Base-by-base conservation (phyloP, 495 filamentous ascomycete genomes). In the Penicillium herquei region DNA sequence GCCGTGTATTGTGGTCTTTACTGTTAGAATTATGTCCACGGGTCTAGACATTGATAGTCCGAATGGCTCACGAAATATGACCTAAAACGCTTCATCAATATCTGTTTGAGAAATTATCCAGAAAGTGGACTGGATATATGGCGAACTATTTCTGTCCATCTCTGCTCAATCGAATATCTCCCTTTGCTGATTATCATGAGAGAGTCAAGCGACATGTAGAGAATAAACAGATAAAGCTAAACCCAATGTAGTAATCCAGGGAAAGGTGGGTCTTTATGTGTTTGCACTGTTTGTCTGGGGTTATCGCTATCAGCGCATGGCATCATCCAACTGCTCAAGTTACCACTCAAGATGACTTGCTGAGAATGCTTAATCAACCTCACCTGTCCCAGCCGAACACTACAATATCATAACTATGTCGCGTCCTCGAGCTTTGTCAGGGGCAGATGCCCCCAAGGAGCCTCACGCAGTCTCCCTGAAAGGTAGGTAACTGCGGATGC, bases 401-500 rank as follows among this genome's bases (percentile, higher is more conserved):
- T 39, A 54, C 21, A 33, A 21, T 26, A 17, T 26, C 32, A 41
- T 31, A 51, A n/a, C 9, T 0, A 79, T 79, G 76, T 71, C 75
- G 43, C 75, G 76, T 10, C 68, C 74, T 44, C 71, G 76, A 58
- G 75, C 76, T 50, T 63, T 65, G 37, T 79, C 76, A 49, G 62
- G 72, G 35, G 71, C 75, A 43, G 85, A 91, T 47, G 81, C 77
- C 41, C 77, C 82, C 33, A 91, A 90, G 66, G 89, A 89, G 62
- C 87, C 90, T 16, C 92, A 97, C 74, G 81, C 86, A 12, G 83
- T 97, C 35, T 95, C 90, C 51, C 70, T 97, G 26, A 97, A 96
- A 80, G 92, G 84, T 78, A 66, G 37, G 67, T 50, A 55, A 44
- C 11, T 34, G 35, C 43, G 37, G 53, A 52, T 9, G 21, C 17